Evolutionary conservation across 306 rosid species (phyloP).

Genomic region (Neltuma alba): DNA sequence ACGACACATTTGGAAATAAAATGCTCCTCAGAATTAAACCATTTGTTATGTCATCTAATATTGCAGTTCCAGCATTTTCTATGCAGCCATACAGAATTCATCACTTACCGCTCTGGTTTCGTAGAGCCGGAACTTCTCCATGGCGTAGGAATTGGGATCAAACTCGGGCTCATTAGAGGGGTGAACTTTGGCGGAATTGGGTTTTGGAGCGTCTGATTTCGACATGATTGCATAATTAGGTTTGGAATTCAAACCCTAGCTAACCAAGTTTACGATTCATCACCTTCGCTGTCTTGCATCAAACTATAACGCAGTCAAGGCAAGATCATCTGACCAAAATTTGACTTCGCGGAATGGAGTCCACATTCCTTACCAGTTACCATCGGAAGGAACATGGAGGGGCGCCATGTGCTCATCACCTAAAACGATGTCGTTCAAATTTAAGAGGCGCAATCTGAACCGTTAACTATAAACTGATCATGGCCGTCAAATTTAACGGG

Average conservation of each 20-base stretch:
- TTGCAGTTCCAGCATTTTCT: background rate
- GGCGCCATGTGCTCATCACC: too few species aligned
- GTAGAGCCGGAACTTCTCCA: conserved; percentile 87
- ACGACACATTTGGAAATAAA: background rate
- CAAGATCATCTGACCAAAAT: background rate
- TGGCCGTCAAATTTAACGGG: too few species aligned
- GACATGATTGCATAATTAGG: conserved; percentile 41
- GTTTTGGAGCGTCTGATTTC: conserved; percentile 55
- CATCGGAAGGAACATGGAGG: too few species aligned
- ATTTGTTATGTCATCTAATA: background rate
- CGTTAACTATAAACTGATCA: too few species aligned
- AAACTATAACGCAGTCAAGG: background rate
- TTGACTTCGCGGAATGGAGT: background rate
- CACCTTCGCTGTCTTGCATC: background rate
- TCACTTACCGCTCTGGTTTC: conserved; percentile 76
- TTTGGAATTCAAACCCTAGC: conserved; percentile 4
- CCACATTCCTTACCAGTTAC: too few species aligned
- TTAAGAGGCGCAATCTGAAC: too few species aligned
- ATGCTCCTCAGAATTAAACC: background rate
- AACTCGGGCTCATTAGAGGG: conserved; percentile 68
- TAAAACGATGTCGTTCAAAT: too few species aligned
- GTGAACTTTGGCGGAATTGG: conserved; percentile 63
- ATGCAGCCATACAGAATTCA: background rate
- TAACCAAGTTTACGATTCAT: background rate
- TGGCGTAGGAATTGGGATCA: conserved; percentile 76